Conservation (phyloP, 1,139 yeast species). For the Diutina rugosa region DNA sequence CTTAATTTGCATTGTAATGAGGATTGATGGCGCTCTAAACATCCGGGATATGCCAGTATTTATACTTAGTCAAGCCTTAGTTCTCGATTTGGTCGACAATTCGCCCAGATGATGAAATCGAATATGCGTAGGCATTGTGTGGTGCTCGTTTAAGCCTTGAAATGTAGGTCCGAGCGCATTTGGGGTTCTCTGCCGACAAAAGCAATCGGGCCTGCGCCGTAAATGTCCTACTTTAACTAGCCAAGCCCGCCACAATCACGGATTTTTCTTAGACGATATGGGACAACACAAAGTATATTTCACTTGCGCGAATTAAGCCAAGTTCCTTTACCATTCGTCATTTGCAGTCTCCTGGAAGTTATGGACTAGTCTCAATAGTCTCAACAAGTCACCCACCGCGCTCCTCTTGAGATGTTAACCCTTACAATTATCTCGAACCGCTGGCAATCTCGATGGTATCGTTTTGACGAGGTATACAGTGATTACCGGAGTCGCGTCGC, state of each 20-base stretch:
- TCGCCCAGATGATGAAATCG: not conserved
- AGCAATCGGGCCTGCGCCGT: not conserved
- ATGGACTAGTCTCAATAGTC: no score
- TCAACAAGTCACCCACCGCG: no score
- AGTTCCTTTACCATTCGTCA: no score
- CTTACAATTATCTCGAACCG: no score
- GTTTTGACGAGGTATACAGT: no score
- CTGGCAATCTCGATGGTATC: no score
- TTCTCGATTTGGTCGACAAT: not conserved
- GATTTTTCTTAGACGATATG: not conserved
- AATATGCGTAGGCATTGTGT: not conserved
- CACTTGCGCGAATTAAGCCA: not conserved
- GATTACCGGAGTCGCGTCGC: not conserved
- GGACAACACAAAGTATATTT: not conserved
- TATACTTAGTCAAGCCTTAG: not conserved
- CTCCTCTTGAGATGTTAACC: no score
- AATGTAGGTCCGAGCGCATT: not conserved
- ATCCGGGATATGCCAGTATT: not conserved
- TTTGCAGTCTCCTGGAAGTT: no score
- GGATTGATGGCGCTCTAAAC: not conserved
- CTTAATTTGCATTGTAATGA: not conserved
- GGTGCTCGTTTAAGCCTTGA: not conserved
- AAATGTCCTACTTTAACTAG: not conserved
- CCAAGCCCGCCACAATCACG: not conserved
- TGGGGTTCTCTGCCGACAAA: not conserved